Conservation (phyloP, 225 moss, liverwort and hornwort species). For the Anthoceros angustus region DNA sequence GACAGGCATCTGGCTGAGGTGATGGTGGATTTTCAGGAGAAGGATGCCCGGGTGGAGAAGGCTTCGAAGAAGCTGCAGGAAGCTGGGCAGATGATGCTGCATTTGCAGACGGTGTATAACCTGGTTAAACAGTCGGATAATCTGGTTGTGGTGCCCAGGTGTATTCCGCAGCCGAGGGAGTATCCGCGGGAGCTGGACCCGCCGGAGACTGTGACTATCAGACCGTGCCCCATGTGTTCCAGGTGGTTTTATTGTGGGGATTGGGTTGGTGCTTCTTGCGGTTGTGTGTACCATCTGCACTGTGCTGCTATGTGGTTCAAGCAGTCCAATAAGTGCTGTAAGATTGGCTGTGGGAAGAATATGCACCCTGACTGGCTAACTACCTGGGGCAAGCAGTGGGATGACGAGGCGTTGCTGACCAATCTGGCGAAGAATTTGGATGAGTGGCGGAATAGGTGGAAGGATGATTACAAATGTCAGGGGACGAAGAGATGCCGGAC, state of each 20-base stretch:
- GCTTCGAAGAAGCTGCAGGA: neutral
- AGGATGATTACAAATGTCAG: neutral
- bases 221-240: neutral
- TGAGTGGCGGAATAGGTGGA: slow-evolving; percentile 2
- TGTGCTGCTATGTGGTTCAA: slow-evolving; percentile 1
- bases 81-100: neutral
- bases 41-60: slow-evolving; percentile 1
- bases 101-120: neutral
- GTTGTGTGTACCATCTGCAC: neutral
- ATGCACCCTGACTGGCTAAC: slow-evolving; percentile 3
- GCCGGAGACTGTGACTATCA: neutral
- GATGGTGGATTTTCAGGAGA: neutral
- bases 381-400: slow-evolving; percentile 2
- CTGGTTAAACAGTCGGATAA: neutral
- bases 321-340: slow-evolving; percentile 1
- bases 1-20: neutral
- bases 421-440: neutral
- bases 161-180: neutral
- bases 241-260: slow-evolving; percentile 4
- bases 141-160: neutral
- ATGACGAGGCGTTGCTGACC: neutral
- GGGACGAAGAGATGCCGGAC: neutral
- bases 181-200: neutral
- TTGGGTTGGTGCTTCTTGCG: neutral
- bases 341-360: neutral